Conservation (phyloP, 768 basidiomycete genomes). For the Zangia roseola region DNA sequence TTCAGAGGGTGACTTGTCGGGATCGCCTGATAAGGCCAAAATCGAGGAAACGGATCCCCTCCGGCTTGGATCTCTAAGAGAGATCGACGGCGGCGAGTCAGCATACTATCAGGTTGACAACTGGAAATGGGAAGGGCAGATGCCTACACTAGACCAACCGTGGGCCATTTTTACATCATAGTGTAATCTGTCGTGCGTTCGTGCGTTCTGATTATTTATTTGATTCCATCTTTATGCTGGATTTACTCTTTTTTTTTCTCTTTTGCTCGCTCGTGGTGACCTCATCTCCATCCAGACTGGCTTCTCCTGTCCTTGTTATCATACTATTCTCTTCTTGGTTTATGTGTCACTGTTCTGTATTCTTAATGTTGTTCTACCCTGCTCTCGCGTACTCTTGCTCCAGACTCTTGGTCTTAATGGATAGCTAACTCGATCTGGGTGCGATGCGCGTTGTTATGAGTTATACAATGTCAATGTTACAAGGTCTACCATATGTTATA, state of each 20-base stretch:
- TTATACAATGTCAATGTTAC: conserved; percentile 11
- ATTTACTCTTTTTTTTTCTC: conserved; percentile 35
- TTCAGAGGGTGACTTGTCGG: conserved; percentile 55
- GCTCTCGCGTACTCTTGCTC: conserved; percentile 52
- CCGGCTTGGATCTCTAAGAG: conserved; percentile 60
- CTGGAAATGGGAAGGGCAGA: conserved; percentile 75
- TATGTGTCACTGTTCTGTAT: conserved; percentile 49
- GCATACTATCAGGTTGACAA: conserved; percentile 54
- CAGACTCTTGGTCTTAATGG: conserved; percentile 35
- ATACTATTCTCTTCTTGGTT: conserved; percentile 41
- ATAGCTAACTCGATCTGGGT: conserved; percentile 19
- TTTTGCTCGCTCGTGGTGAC: conserved; percentile 22
- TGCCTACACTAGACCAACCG: conserved; percentile 62
- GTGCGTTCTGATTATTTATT: conserved; percentile 39
- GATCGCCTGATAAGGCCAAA: conserved; percentile 50
- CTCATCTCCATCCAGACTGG: conserved; percentile 30
- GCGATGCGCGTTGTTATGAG: conserved; percentile 12
- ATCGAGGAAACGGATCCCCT: conserved; percentile 57
- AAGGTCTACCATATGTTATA: conserved; percentile 9
- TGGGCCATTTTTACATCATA: conserved; percentile 64
- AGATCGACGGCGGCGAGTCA: conserved; percentile 75
- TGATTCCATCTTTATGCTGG: conserved; percentile 42
- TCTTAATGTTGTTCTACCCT: conserved; percentile 58
- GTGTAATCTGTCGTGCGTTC: conserved; percentile 25
- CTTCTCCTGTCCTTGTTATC: conserved; percentile 32